Percentiles rank a stretch among this genome's conserved stretches.
Evolutionary conservation across 441 rosid species (phyloP).

Genomic region (Gossypium lobatum): DNA sequence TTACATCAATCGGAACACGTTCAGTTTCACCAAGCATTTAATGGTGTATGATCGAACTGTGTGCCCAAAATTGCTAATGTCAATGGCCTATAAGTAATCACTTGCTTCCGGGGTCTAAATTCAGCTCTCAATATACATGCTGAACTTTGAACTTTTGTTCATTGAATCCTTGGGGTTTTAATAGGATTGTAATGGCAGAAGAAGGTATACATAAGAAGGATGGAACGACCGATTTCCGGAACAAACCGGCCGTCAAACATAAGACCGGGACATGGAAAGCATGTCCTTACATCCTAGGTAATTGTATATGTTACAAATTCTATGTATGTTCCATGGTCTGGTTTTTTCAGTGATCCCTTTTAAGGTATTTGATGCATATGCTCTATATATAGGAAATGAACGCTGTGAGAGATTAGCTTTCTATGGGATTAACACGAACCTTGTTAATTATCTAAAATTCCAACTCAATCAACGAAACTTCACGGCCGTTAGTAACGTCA

Average conservation of each 20-base stretch:
- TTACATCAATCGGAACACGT: not conserved
- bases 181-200: constrained; percentile 24
- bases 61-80: constrained; percentile 17
- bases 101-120: not conserved
- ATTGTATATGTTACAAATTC: not conserved
- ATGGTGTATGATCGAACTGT: constrained; percentile 14
- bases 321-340: not conserved
- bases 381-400: constrained; percentile 44
- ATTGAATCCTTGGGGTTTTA: constrained; percentile 3
- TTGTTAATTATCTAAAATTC: constrained; percentile 58
- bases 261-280: constrained; percentile 80
- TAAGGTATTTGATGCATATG: not conserved
- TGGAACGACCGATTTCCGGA: constrained; percentile 53
- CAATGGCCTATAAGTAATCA: not conserved
- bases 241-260: constrained; percentile 50
- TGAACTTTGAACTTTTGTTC: not conserved
- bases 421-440: constrained; percentile 73
- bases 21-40: constrained; percentile 11
- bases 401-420: constrained; percentile 76
- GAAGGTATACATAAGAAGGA: constrained; percentile 50
- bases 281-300: constrained; percentile 63
- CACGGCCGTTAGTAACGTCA: constrained; percentile 51
- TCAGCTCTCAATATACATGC: not conserved
- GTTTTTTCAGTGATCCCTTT: not conserved
- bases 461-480: constrained; percentile 44